Evolutionary conservation across 2,329 filamentous ascomycete genomes (phyloP).

Genomic region (Penicillium olsonii): DNA sequence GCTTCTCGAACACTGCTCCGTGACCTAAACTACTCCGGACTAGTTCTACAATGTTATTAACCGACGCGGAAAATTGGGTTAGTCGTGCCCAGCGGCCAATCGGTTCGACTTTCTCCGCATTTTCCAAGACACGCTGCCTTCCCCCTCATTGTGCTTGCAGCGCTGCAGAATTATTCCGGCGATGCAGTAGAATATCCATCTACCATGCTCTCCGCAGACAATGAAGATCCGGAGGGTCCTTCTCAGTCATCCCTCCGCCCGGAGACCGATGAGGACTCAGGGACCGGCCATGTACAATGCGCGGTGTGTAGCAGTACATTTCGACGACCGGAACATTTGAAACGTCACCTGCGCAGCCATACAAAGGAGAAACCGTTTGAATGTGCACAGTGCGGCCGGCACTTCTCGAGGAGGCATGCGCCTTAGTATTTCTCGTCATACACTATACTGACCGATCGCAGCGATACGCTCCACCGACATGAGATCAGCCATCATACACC

Average conservation of each 20-base stretch:
- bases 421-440: not conserved
- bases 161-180: constrained; percentile 1
- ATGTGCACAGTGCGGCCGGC: constrained; percentile 43
- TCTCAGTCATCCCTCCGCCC: not conserved
- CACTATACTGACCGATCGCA: constrained; percentile 10
- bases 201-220: constrained; percentile 32
- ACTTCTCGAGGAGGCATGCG: constrained; percentile 44
- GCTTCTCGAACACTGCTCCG: too few relatives aligned
- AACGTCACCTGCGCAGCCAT: constrained; percentile 44
- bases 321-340: constrained; percentile 43
- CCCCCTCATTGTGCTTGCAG: constrained; percentile 1
- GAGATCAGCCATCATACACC: constrained; percentile 41
- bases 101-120: constrained; percentile 11
- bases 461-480: constrained; percentile 44
- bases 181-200: not conserved
- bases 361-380: constrained; percentile 44
- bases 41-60: constrained; percentile 5
- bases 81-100: too few relatives aligned
- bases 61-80: constrained; percentile 9
- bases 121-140: not conserved
- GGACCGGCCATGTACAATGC: constrained; percentile 31
- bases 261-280: constrained; percentile 9
- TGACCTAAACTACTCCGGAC: too few relatives aligned
- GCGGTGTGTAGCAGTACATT: constrained; percentile 41
- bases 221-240: constrained; percentile 14